Evolutionary conservation across 495 filamentous ascomycete species (phyloP).

Genomic region (Xylaria intraflava): DNA sequence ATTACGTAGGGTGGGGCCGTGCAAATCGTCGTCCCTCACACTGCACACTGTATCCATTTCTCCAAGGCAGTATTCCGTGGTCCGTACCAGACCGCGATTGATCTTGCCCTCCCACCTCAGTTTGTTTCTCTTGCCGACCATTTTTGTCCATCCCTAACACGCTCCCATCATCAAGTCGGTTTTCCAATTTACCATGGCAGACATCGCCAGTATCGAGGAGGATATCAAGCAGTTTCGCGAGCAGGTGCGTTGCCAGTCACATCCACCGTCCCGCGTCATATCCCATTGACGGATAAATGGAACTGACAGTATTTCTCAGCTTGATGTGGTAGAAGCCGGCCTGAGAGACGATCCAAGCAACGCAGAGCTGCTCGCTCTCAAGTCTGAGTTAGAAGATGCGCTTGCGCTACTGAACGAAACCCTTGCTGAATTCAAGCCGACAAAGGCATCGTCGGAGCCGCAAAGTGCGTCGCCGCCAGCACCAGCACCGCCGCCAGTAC

Average conservation of each 20-base stretch:
- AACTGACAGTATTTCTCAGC: slow-evolving; percentile 40
- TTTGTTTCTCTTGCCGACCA: too few species aligned
- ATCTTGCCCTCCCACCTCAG: too few species aligned
- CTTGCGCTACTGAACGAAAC: slow-evolving; percentile 70
- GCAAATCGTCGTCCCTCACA: too few species aligned
- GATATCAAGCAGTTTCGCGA: slow-evolving; percentile 77
- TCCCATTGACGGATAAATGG: slow-evolving; percentile 1
- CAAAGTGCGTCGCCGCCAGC: slow-evolving; percentile 32
- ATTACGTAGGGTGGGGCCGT: too few species aligned
- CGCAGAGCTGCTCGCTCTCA: slow-evolving; percentile 69
- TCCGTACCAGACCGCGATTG: too few species aligned
- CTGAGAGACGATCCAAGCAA: slow-evolving; percentile 81
- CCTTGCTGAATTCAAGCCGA: slow-evolving; percentile 71
- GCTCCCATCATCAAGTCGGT: too few species aligned
- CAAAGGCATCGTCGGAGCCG: slow-evolving; percentile 33
- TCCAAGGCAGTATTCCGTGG: too few species aligned
- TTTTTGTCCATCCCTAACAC: too few species aligned
- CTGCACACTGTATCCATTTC: too few species aligned
- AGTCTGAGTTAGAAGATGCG: slow-evolving; percentile 76
- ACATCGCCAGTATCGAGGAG: slow-evolving; percentile 59
- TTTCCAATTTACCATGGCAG: slow-evolving; percentile 36
- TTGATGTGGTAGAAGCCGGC: slow-evolving; percentile 69
- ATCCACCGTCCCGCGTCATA: background rate
- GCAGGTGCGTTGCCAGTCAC: slow-evolving; percentile 51
- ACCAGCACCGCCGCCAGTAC: slow-evolving; percentile 40